These are phyloP conservation scores for Mycogone perniciosa DNA, from an alignment of 2,329 filamentous ascomycete species.

Conservation along the genomic window DNA sequence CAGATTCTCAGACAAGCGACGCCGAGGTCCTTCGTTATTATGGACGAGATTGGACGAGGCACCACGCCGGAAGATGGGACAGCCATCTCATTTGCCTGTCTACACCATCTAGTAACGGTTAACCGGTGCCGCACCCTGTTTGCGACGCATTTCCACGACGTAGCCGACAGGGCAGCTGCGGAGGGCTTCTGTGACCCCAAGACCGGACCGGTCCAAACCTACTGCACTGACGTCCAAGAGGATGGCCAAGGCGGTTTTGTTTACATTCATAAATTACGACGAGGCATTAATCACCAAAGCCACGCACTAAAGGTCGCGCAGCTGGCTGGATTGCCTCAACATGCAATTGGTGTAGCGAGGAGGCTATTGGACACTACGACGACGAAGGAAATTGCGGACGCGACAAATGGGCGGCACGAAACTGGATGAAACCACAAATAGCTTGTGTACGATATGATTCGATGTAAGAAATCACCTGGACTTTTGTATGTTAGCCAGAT, in stretches of 20 bases:
- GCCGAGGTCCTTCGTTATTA: slow-evolving; percentile 81
- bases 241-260: slow-evolving; percentile 65
- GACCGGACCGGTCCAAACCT: slow-evolving; percentile 54
- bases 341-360: slow-evolving; percentile 62
- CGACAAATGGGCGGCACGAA: neutral
- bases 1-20: slow-evolving; percentile 83
- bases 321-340: slow-evolving; percentile 73
- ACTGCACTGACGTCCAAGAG: slow-evolving; percentile 86
- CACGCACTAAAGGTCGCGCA: slow-evolving; percentile 94
- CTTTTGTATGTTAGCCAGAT: slow-evolving; percentile 33
- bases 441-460: neutral
- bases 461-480: neutral
- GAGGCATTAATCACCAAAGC: slow-evolving; percentile 77
- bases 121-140: slow-evolving; percentile 81
- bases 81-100: slow-evolving; percentile 81
- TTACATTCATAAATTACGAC: slow-evolving; percentile 76
- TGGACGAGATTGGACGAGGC: slow-evolving; percentile 95
- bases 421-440: neutral
- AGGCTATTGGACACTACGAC: slow-evolving; percentile 18
- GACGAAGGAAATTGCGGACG: slow-evolving; percentile 2
- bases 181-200: slow-evolving; percentile 36
- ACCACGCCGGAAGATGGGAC: slow-evolving; percentile 90
- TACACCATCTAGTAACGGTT: slow-evolving; percentile 73
- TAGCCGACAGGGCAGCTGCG: slow-evolving; percentile 67
- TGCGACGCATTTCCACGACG: slow-evolving; percentile 86